A percentile compares a stretch with the other conserved stretches of the same genome.
Conservation (phyloP, 2,329 filamentous ascomycete genomes). For the Emergomyces pasteurianus region DNA sequence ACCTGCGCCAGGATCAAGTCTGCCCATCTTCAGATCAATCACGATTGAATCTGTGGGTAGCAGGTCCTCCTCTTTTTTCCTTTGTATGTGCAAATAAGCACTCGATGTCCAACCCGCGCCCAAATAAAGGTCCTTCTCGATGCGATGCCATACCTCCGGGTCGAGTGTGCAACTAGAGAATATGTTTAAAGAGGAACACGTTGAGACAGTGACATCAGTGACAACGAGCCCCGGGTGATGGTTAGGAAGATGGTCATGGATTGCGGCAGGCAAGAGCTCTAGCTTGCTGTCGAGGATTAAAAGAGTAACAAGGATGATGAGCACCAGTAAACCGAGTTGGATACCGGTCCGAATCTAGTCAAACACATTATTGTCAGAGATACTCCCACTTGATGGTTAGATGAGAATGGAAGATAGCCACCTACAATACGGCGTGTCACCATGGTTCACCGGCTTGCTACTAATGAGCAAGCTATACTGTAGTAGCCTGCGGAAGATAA, state of each 20-base stretch:
- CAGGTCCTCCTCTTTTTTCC: constrained; percentile 78
- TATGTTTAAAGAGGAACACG: constrained; percentile 61
- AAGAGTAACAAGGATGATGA: constrained; percentile 57
- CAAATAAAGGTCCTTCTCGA: constrained; percentile 84
- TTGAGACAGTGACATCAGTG: constrained; percentile 69
- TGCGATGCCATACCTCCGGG: constrained; percentile 59
- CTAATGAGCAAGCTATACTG: not conserved
- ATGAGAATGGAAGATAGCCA: not conserved
- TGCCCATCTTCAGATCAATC: constrained; percentile 63
- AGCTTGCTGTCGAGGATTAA: constrained; percentile 83
- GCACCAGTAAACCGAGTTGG: constrained; percentile 57
- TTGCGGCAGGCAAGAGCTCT: constrained; percentile 68
- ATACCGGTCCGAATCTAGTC: constrained; percentile 53
- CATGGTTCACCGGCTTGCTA: constrained; percentile 12
- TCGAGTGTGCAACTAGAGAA: constrained; percentile 69
- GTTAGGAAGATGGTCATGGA: constrained; percentile 76
- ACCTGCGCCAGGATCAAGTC: constrained; percentile 53
- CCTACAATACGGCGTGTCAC: constrained; percentile 35
- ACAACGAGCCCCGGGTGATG: constrained; percentile 77
- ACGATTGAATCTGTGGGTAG: constrained; percentile 63
- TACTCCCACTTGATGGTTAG: not conserved
- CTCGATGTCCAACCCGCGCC: constrained; percentile 59
- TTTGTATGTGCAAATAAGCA: constrained; percentile 70
- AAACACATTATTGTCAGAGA: constrained; percentile 6
- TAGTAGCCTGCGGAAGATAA: constrained; percentile 6